Evolutionary conservation across 345 rosid genomes (phyloP).

Genomic region (Acer yangbiense): DNA sequence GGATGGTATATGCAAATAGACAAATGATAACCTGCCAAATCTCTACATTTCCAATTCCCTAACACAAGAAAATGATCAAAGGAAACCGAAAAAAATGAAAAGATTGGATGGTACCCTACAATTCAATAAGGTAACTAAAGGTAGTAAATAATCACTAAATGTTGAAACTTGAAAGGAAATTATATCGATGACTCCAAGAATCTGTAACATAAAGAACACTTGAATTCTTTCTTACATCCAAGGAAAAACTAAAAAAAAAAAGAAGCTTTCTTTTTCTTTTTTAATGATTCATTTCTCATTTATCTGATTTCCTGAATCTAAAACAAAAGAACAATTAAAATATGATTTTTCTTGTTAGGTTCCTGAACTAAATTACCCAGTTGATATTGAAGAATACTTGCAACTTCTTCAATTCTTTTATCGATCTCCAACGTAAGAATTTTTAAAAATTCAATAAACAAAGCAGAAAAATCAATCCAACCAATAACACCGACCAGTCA

Average conservation of each 20-base stretch:
- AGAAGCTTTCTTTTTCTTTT: not conserved
- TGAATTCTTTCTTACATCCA: not conserved
- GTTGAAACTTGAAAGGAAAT: not conserved
- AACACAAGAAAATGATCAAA: not conserved
- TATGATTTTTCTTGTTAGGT: not conserved
- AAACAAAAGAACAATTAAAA: too few relatives aligned
- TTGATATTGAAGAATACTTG: not conserved
- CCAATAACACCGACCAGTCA: not conserved
- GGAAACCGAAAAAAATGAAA: not conserved
- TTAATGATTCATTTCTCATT: not conserved
- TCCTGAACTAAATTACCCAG: not conserved
- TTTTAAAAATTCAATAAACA: not conserved
- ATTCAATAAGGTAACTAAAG: not conserved
- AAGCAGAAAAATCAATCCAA: not conserved
- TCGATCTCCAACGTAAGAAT: not conserved
- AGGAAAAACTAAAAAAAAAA: not conserved
- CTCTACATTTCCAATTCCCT: not conserved
- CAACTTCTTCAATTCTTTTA: not conserved
- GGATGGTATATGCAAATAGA: not conserved
- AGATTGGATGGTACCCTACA: not conserved
- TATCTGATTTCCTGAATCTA: not conserved
- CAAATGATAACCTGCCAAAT: constrained; percentile 8
- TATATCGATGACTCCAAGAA: not conserved
- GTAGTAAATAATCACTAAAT: constrained; percentile 1
- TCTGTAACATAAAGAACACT: not conserved